Percentiles rank a stretch among this genome's conserved stretches.
phyloP scores from a whole-genome alignment of 2,329 filamentous ascomycete species.

The Sporothrix dimorphospora region DNA sequence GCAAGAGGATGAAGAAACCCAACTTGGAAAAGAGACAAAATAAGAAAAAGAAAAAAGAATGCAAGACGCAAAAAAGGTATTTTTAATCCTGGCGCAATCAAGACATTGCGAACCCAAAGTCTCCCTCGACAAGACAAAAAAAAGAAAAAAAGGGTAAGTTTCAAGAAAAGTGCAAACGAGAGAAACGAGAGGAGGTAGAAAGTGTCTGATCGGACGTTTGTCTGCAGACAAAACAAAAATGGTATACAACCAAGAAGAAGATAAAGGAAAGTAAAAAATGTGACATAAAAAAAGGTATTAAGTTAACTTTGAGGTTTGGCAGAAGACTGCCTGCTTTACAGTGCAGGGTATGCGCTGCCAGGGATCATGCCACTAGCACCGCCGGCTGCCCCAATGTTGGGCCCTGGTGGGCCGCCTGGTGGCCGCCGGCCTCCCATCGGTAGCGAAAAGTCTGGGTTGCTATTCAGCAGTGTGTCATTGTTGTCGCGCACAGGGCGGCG shows the following conservation, averaged over 20 bases:
- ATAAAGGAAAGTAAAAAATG: constrained; percentile 15
- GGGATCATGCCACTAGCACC: constrained; percentile 53
- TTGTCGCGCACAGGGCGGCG: constrained; percentile 56
- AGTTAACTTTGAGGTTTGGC: neutral
- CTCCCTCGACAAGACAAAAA: neutral
- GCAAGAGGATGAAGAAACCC: neutral
- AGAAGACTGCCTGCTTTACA: constrained; percentile 22
- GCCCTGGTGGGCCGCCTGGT: constrained; percentile 28
- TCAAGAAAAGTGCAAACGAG: neutral
- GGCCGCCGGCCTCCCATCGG: constrained; percentile 45
- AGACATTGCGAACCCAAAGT: neutral
- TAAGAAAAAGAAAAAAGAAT: neutral
- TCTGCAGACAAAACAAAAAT: neutral
- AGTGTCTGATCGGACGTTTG: neutral
- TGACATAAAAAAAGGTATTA: constrained; percentile 10
- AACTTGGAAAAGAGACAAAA: constrained; percentile 11
- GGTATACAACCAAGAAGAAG: constrained; percentile 11
- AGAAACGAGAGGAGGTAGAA: neutral
- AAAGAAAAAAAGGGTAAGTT: constrained; percentile 7
- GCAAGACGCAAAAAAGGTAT: neutral
- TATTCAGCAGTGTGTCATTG: constrained; percentile 74
- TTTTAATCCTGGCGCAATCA: constrained; percentile 12
- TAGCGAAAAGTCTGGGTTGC: constrained; percentile 85
- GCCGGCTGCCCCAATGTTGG: constrained; percentile 36
- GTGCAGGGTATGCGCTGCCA: constrained; percentile 56